Evolutionary conservation across 306 rosid species (phyloP), one percentile per base, ranked within the genome.

Genomic region (Bauhinia variegata): DNA sequence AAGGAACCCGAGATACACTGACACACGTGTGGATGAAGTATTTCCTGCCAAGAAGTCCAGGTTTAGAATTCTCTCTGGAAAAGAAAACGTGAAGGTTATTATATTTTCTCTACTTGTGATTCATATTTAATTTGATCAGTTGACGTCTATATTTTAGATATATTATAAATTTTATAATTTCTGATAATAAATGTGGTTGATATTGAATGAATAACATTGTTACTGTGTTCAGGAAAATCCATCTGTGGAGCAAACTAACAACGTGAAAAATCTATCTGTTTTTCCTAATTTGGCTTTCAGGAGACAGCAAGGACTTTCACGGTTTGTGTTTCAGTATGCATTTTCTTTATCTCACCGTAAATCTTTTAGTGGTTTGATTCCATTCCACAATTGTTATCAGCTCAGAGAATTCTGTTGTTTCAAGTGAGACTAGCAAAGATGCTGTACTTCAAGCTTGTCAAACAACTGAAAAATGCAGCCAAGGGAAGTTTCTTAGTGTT

Each of bases 1-100:
- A 23, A 80, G 62, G 82, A 59, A 58, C n/a, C 95, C 90, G 13
- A 74, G 83, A 78, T 85, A 85, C 63, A 74, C 71, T 30, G 88
- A 83, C 36, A 85, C 87, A 6, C 88, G 88, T 0, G 83, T 92
- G 73, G 87, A 87, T 79, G 96, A 84, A 74, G 82, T 89, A 54
- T 92, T 84, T 81, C 76, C 91, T 68, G 85, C 77, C 31, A 78
- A 78, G 51, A 82, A 82, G 76, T 52, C 83, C 31, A 78, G 83
- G 73, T 82, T 78, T 74, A 74, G 68, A 71, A 19, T 37, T 60
- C 30, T 65, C 28, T 50, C 76, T 66, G 86, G 90, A 60, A 88
- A 93, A 86, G 97, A 88, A 77, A 88, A 83, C 80, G 55, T 78
- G 5, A 88, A 88, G 99, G 97, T 92, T 70, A 62, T 59, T 51